Evolutionary conservation across 1,284 basidiomycete genomes (phyloP).

Genomic region (Microbotryomycetes sp.): DNA sequence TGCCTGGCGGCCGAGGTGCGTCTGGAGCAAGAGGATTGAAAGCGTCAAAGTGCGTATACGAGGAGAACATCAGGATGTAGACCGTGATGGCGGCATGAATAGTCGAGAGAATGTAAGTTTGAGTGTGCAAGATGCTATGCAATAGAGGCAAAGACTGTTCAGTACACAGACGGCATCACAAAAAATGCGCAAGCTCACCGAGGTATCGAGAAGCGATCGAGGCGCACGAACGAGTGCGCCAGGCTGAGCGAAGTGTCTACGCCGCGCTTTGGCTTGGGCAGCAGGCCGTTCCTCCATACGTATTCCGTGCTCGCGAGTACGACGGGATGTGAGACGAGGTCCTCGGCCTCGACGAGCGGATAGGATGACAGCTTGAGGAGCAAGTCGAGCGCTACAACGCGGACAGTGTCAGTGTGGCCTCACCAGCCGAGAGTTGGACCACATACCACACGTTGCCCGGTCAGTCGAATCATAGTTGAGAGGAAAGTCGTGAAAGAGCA

Average conservation of each 20-base stretch:
- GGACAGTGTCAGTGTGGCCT: background rate
- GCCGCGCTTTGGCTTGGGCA: constrained; percentile 14
- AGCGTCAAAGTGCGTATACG: constrained; percentile 29
- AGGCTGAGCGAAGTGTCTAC: constrained; percentile 5
- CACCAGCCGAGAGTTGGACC: background rate
- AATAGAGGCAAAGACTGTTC: background rate
- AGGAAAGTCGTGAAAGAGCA: constrained; percentile 29
- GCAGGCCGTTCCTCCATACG: constrained; percentile 30
- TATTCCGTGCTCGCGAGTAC: constrained; percentile 32
- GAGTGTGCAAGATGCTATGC: constrained; percentile 24
- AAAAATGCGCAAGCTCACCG: background rate
- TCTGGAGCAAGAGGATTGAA: constrained; percentile 28
- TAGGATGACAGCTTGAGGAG: constrained; percentile 28
- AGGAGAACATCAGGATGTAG: constrained; percentile 32
- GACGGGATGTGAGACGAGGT: constrained; percentile 31
- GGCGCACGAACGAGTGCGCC: constrained; percentile 21
- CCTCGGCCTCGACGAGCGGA: constrained; percentile 29
- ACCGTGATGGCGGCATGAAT: constrained; percentile 27
- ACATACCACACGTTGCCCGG: constrained; percentile 29
- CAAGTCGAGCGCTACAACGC: constrained; percentile 24
- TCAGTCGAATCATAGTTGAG: constrained; percentile 32
- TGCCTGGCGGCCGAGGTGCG: background rate
- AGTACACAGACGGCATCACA: no score
- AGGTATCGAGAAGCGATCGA: constrained; percentile 31
- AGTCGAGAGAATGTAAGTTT: constrained; percentile 29